Percentiles rank a stretch among this genome's conserved stretches.
Evolutionary conservation across 2,329 filamentous ascomycete genomes (phyloP).

Genomic region (Aspergillus piperis): DNA sequence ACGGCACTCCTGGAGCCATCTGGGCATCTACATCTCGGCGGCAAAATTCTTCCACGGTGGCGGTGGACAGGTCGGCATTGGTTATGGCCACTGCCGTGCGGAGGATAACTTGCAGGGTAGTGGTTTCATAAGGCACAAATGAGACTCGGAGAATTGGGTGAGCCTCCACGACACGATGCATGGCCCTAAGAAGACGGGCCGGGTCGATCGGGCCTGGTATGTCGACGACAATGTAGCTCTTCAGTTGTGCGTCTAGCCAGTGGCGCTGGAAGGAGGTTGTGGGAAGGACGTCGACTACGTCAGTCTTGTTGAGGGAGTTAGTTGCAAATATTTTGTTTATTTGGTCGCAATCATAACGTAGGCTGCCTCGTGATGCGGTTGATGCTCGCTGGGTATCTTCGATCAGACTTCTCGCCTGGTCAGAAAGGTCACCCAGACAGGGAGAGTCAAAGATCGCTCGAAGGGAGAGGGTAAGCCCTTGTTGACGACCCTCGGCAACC

Average conservation of each 20-base stretch:
- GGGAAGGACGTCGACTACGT: slow-evolving; percentile 19
- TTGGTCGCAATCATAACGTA: neutral
- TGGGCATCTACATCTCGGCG: neutral
- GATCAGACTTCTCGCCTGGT: neutral
- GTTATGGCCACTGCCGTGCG: neutral
- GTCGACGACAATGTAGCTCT: neutral
- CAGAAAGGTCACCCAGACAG: neutral
- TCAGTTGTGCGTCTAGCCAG: neutral
- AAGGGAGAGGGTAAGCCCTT: slow-evolving; percentile 22
- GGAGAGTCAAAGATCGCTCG: neutral
- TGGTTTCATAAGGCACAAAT: neutral
- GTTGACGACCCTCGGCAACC: neutral
- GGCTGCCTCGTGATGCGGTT: neutral
- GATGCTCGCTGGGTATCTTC: neutral
- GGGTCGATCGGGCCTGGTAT: neutral
- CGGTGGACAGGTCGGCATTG: neutral
- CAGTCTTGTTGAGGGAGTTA: slow-evolving; percentile 1
- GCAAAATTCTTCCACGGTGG: neutral
- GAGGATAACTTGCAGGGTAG: neutral
- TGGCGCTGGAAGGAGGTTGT: neutral
- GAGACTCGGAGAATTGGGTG: neutral
- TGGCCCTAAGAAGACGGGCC: neutral
- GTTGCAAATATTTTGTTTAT: neutral
- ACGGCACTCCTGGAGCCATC: too few relatives aligned
- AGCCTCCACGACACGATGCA: neutral